Conservation (phyloP, 441 rosid genomes). For the Erysimum cheiri region DNA sequence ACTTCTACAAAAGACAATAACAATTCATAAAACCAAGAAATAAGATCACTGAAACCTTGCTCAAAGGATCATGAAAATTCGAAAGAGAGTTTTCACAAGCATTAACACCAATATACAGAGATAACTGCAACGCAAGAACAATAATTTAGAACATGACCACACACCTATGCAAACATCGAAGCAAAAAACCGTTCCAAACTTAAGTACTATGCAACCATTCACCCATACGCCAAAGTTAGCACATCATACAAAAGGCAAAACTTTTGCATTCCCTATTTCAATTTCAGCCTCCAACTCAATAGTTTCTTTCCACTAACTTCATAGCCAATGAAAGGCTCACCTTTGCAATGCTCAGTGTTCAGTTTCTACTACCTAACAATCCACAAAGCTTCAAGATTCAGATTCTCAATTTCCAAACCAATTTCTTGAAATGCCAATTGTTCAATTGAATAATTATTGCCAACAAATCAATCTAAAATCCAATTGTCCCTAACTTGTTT, state of each 20-base stretch:
- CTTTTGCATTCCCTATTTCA: constrained; percentile 15
- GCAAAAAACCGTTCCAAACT: constrained; percentile 4
- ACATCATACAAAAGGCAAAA: constrained; percentile 2
- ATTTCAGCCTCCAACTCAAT: too few relatives aligned
- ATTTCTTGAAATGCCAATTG: not conserved
- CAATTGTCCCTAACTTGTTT: constrained; percentile 3
- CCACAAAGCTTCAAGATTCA: constrained; percentile 15
- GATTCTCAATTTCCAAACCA: not conserved
- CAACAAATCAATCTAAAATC: not conserved
- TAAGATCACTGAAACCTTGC: not conserved
- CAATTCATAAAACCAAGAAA: constrained; percentile 6
- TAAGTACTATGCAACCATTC: not conserved
- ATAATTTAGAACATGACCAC: not conserved
- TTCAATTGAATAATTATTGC: not conserved
- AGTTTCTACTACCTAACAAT: not conserved
- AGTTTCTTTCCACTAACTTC: too few relatives aligned
- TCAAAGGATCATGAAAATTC: not conserved
- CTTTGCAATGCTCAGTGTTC: not conserved
- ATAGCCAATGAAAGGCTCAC: not conserved
- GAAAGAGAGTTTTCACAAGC: not conserved
- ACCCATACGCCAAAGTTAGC: not conserved
- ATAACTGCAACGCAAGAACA: constrained; percentile 11
- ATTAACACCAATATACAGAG: not conserved
- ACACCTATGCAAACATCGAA: not conserved
- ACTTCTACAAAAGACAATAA: not conserved